Evolutionary conservation across 768 basidiomycete genomes (phyloP), one percentile per base, ranked within the genome.

Genomic region (Tulasnella sp.): DNA sequence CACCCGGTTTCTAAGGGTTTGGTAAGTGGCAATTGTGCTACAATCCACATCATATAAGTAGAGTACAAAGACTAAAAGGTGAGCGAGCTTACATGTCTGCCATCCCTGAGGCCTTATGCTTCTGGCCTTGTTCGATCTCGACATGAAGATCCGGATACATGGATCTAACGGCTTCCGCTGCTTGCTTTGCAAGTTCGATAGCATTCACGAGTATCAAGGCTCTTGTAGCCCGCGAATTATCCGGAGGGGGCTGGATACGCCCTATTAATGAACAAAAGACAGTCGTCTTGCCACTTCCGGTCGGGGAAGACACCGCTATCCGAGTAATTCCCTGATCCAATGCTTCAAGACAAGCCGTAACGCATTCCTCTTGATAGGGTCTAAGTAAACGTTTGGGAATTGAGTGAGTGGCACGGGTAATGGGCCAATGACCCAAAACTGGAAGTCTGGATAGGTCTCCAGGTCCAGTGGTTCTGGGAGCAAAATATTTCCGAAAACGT

Each of bases 41-140:
- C 9, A 34, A 25, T 12, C 20, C 49, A 28, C 50, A 49, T 31
- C n/a, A 19, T 20, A 25, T 15, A 16, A 40, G n/a, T 9, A 35
- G 29, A 13, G 13, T 13, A 19, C 27, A 44, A 45, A 9, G 27
- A 15, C 15, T 43, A 7, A 35, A 54, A 19, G 15, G 39, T 44
- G 10, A 49, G 37, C 13, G 8, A 25, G 29, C 82, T 60, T 66
- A 92, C 85, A 95, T 76, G 62, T 96, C 88, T 34, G 93, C 90
- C 22, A 60, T 48, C 5, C 92, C 93, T 25, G 78, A 76, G 3
- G 90, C 89, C 37, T 67, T 72, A 56, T 89, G 73, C 59, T 75
- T 79, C 15, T 62, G 58, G 3, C 88, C 89, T 65, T 98, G 93
- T 64, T 98, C 93, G 44, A 98, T 84, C 65, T 98, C 92, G 2